Base-by-base conservation (phyloP, 352 stramenopile genomes). In the Phytophthora brassicae region DNA sequence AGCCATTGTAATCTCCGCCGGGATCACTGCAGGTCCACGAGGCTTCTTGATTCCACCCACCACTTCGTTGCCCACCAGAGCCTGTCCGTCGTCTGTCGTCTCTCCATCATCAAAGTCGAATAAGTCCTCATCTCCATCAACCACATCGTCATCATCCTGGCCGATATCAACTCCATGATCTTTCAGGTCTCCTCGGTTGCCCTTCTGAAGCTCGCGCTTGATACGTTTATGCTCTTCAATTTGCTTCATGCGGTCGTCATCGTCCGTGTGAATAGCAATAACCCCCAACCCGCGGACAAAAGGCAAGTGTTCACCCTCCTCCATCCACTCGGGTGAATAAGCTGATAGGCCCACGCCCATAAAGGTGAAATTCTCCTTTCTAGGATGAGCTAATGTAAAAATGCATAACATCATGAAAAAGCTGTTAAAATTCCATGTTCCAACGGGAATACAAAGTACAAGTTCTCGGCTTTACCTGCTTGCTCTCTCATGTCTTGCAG, bases 191-290 rank as follows among this genome's bases (percentile, higher is more conserved):
- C 67, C 73, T 43, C 52, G 35, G 2, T 68, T 72, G 41, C 65
- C 59, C 13, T 72, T 67, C 36, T 70, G 59, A 17, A 74, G 64
- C 33, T 90, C 81, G n/a, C 75, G 79, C 50, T 76, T 77, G 23
- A 88, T 74, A 43, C 81, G 77, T 61, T 90, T 90, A 39, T 65
- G 81, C 55, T 87, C 73, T 53, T 90, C 77, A 9, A 89, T 79
- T 38, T 72, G 67, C 31, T 74, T 75, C 79, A 90, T 85, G 38
- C 83, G 45, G 6, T 89, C 77, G 28, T 75, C 61, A 6, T 73
- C 66, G 48, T 86, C 72, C 8, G 54, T 75, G 29, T 75, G 60
- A 24, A 86, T 42, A 19, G 79, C 75, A 52, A 89, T 79, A 23
- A 90, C 57, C 13, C 77, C 70, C 3, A 90, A 36, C 0, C 81